These are phyloP conservation scores for Cryptococcus maquisensis DNA, from an alignment of 1,284 basidiomycete genomes.

Conservation along the genomic window DNA sequence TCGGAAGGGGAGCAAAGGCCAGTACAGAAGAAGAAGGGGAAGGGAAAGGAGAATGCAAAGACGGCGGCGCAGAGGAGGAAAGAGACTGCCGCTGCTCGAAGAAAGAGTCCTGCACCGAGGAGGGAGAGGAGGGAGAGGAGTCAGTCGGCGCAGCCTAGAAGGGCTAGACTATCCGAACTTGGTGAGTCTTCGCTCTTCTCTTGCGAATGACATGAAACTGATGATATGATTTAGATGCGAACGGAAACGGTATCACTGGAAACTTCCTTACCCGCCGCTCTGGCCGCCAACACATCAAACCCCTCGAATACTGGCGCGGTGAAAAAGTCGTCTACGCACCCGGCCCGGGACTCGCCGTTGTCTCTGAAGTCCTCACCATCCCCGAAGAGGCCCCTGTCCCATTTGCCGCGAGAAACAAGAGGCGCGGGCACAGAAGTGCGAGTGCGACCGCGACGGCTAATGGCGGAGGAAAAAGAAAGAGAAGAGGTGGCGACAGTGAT, in stretches of 20 bases:
- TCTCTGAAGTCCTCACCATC: conserved; percentile 67
- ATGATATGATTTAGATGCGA: conserved; percentile 6
- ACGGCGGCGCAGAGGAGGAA: conserved; percentile 11
- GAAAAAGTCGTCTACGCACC: conserved; percentile 77
- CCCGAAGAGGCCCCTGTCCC: conserved; percentile 63
- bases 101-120: not conserved
- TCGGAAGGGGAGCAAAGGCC: not conserved
- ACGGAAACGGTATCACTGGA: conserved; percentile 51
- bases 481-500: conserved; percentile 7
- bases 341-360: conserved; percentile 64
- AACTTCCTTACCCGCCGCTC: conserved; percentile 61
- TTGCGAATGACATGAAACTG: not conserved
- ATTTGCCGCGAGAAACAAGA: conserved; percentile 52
- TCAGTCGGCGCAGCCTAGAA: conserved; percentile 9
- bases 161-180: conserved; percentile 20
- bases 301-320: conserved; percentile 89
- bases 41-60: conserved; percentile 8
- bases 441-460: not conserved
- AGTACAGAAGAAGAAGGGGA: conserved; percentile 6
- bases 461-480: conserved; percentile 29
- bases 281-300: conserved; percentile 64
- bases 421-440: conserved; percentile 30
- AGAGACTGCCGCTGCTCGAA: conserved; percentile 2
- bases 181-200: conserved; percentile 5
- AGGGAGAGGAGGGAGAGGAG: conserved; percentile 7